A percentile compares a stretch with the other conserved stretches of the same genome.
These are phyloP conservation scores for Cladosporium phlei DNA, from an alignment of 2,329 filamentous ascomycete genomes.

Conservation along the genomic window DNA sequence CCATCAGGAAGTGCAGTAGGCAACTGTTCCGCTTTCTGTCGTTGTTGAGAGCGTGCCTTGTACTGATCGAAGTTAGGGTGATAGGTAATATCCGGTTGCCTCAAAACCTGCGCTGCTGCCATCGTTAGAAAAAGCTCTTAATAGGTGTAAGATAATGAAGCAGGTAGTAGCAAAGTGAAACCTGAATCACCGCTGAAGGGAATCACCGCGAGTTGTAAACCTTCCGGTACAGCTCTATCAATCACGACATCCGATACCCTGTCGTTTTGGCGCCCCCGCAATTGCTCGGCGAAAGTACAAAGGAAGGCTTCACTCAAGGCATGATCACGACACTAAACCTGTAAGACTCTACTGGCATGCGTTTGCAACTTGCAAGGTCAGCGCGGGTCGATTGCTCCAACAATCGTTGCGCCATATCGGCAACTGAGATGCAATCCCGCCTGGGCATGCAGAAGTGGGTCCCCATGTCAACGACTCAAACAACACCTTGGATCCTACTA, in stretches of 20 bases:
- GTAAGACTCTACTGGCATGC: too few relatives aligned
- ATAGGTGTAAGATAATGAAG: too few relatives aligned
- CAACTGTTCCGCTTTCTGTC: constrained; percentile 40
- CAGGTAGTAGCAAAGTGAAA: too few relatives aligned
- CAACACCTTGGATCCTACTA: too few relatives aligned
- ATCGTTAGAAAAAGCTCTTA: neutral
- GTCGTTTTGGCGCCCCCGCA: neutral
- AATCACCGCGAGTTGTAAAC: too few relatives aligned
- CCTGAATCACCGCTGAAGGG: too few relatives aligned
- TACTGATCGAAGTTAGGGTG: constrained; percentile 53
- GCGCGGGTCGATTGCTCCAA: too few relatives aligned
- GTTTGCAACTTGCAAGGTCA: too few relatives aligned
- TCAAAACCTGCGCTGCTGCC: neutral
- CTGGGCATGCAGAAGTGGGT: constrained; percentile 1
- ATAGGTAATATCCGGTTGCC: constrained; percentile 57
- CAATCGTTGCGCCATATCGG: constrained; percentile 1
- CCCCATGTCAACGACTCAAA: too few relatives aligned
- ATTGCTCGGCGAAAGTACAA: neutral
- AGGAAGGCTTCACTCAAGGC: neutral
- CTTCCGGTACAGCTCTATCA: neutral
- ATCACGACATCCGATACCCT: neutral
- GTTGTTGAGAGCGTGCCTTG: constrained; percentile 44
- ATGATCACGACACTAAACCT: neutral
- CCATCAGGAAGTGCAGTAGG: constrained; percentile 42
- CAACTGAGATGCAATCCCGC: constrained; percentile 4